Conservation (phyloP, 306 rosid genomes). For the Prunus campanulata region DNA sequence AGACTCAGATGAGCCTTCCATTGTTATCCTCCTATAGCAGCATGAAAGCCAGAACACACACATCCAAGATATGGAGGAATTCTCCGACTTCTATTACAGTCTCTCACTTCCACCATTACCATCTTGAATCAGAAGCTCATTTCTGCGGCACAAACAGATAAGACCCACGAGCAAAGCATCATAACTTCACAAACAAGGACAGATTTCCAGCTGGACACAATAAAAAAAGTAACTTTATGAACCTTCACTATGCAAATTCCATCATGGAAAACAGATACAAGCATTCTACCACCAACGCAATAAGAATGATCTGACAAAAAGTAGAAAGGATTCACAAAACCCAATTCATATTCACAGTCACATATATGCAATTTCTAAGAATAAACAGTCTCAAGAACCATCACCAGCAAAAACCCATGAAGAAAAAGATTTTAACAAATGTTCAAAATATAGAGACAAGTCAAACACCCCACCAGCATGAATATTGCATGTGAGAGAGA, state of each 20-base stretch:
- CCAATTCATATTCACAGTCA: slow-evolving; percentile 1
- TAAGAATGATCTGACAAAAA: not conserved
- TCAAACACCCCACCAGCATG: slow-evolving; percentile 6
- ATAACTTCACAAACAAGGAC: slow-evolving; percentile 24
- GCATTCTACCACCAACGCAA: slow-evolving; percentile 15
- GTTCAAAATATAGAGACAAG: slow-evolving; percentile 14
- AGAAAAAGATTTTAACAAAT: slow-evolving; percentile 23
- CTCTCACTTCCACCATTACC: slow-evolving; percentile 44
- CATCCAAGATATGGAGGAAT: slow-evolving; percentile 40
- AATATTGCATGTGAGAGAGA: slow-evolving; percentile 12
- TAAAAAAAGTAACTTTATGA: slow-evolving; percentile 17
- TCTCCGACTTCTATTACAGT: slow-evolving; percentile 36
- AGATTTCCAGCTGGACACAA: slow-evolving; percentile 39
- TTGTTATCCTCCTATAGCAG: slow-evolving; percentile 54
- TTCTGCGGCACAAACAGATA: slow-evolving; percentile 7
- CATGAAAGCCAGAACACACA: slow-evolving; percentile 49
- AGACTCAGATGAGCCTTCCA: slow-evolving; percentile 81
- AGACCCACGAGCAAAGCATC: slow-evolving; percentile 31
- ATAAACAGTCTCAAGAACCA: slow-evolving; percentile 14
- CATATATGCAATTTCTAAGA: slow-evolving; percentile 17
- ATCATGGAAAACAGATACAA: slow-evolving; percentile 8
- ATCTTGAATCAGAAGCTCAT: slow-evolving; percentile 44
- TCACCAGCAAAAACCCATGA: slow-evolving; percentile 31
- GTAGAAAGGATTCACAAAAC: not conserved
- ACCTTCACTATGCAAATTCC: slow-evolving; percentile 16